Base-by-base conservation (phyloP, 345 rosid species). In the Rhodamnia rubescens region DNA sequence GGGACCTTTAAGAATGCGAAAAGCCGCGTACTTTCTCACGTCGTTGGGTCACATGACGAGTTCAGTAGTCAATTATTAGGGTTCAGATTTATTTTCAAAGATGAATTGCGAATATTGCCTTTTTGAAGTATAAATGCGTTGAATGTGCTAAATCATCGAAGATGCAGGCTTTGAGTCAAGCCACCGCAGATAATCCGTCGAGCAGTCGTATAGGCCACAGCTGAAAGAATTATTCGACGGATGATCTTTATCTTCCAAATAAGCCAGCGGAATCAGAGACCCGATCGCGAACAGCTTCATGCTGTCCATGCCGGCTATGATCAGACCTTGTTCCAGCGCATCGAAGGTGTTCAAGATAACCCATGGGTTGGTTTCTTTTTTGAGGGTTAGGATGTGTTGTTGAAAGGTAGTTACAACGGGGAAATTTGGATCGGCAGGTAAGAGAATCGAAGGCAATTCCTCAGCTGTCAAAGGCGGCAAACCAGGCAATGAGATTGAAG, bases 371-470 rank as follows among this genome's bases (percentile, higher is more conserved):
- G 93, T 88, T 40, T 92, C 94, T 86, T 85, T 58, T 18, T 81
- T 83, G 3, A 93, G 87, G 7, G 61, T 75, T 21, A 52, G 40
- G 6, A 93, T 51, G 8, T 93, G 95, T 47, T 92, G 92, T 47
- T 36, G 58, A 21, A 92, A 27, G 1, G 59, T 0, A 0, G 86
- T 40, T 2, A 89, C 26, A 3, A 74, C 80, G 2, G 86, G n/a
- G 53, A 47, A 57, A 53, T 51, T 50, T 53, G 80, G 53, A 53
- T 91, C 82, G 8, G 87, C 36, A 47, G 93, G 91, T 57, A 81
- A 82, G 14, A 92, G 51, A 86, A 95, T 90, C 7, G 94, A 92
- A 8, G 96, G 98, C 44, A 94, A 84, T 53, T 94, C 95, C 11
- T 85, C 83, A 84, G 47, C 29, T 20, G 88, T n/a, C 4, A 95